Evolutionary conservation across 2,329 filamentous ascomycete genomes (phyloP).

Genomic region (Claviceps capensis): DNA sequence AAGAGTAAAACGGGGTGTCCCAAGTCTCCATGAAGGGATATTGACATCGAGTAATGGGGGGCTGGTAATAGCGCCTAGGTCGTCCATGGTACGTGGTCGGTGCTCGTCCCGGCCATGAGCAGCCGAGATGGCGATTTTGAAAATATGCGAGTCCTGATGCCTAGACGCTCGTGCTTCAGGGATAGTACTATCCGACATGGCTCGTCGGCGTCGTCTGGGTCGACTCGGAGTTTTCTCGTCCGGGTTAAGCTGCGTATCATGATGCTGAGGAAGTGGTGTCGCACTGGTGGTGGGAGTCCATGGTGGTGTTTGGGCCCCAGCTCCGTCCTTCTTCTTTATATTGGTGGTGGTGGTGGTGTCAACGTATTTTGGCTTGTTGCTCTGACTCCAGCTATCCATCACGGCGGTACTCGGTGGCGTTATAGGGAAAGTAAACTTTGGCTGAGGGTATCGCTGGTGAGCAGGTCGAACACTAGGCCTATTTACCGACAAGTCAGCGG

Average conservation of each 20-base stretch:
- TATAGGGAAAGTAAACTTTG: conserved; percentile 44
- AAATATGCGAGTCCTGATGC: conserved; percentile 49
- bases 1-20: conserved; percentile 66
- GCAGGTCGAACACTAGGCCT: conserved; percentile 50
- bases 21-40: conserved; percentile 75
- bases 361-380: conserved; percentile 15
- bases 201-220: conserved; percentile 38
- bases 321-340: not conserved
- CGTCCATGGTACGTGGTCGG: conserved; percentile 50
- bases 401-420: conserved; percentile 40
- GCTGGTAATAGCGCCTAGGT: conserved; percentile 25
- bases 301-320: conserved; percentile 1
- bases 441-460: conserved; percentile 47
- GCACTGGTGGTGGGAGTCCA: conserved; percentile 30
- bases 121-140: conserved; percentile 71
- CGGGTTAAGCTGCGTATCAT: conserved; percentile 20
- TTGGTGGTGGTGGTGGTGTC: conserved; percentile 6
- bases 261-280: conserved; percentile 21
- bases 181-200: conserved; percentile 65
- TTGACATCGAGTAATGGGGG: conserved; percentile 53
- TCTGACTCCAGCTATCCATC: conserved; percentile 37
- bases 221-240: conserved; percentile 11
- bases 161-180: conserved; percentile 45
- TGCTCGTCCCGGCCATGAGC: conserved; percentile 36
- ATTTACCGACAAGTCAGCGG: conserved; percentile 10